phyloP scores from a whole-genome alignment of 2,329 filamentous ascomycete species.

The Myriosclerotinia duriaeana region DNA sequence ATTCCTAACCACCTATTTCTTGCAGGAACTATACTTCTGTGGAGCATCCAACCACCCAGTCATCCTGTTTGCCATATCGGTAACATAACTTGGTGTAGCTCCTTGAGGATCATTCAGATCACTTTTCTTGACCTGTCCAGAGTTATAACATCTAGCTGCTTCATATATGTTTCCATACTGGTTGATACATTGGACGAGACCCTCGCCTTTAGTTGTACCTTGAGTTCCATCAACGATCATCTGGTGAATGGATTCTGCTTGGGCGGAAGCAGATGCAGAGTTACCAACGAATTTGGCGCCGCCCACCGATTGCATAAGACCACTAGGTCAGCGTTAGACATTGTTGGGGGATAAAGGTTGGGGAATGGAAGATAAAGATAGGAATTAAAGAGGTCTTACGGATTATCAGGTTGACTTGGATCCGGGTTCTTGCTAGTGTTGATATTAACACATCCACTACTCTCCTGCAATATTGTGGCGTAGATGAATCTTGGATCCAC shows the following conservation, averaged over 20 bases:
- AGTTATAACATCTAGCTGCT: conserved; percentile 39
- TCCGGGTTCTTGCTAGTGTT: conserved; percentile 29
- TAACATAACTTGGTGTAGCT: conserved; percentile 38
- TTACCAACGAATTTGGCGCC: conserved; percentile 31
- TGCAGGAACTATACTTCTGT: conserved; percentile 9
- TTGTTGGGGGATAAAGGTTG: too few relatives aligned
- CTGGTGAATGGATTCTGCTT: conserved; percentile 33
- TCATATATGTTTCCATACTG: conserved; percentile 38
- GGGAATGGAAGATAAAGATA: background rate
- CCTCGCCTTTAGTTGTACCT: conserved; percentile 35
- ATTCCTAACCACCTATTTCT: background rate
- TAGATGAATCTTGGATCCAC: conserved; percentile 41
- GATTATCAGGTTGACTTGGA: conserved; percentile 25
- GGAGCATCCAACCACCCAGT: conserved; percentile 22
- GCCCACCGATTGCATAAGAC: conserved; percentile 36
- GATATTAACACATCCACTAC: conserved; percentile 38
- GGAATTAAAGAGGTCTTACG: conserved; percentile 4
- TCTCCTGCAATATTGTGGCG: conserved; percentile 41
- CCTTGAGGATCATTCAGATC: conserved; percentile 35
- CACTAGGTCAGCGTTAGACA: conserved; percentile 23
- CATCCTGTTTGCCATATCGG: conserved; percentile 38
- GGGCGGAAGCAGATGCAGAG: conserved; percentile 28
- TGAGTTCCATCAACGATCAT: conserved; percentile 40
- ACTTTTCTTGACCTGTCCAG: conserved; percentile 34
- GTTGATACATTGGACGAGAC: conserved; percentile 35